A percentile compares a stretch with the other conserved stretches of the same genome.
These are phyloP conservation scores for Vanrija pseudolonga DNA, from an alignment of 1,284 basidiomycete genomes.

Conservation along the genomic window DNA sequence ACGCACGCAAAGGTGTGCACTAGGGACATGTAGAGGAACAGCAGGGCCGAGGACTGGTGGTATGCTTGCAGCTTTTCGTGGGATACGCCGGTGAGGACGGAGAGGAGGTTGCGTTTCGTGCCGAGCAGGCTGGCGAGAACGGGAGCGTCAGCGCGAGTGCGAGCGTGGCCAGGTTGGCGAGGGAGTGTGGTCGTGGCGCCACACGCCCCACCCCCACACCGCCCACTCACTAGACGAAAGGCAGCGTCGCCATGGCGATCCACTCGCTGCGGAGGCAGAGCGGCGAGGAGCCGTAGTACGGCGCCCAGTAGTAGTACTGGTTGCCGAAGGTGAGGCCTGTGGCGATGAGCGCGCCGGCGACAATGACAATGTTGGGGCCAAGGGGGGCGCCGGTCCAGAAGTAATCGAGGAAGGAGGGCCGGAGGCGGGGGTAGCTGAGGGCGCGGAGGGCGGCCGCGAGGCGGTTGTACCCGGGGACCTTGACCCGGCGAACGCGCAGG, in stretches of 20 bases:
- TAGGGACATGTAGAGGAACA: slow-evolving; percentile 41
- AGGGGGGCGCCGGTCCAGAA: slow-evolving; percentile 8
- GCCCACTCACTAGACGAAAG: slow-evolving; percentile 11
- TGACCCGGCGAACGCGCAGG: background rate
- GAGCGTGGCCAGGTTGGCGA: no score
- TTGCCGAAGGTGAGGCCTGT: slow-evolving; percentile 8
- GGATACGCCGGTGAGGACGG: slow-evolving; percentile 49
- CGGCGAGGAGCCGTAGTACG: slow-evolving; percentile 14
- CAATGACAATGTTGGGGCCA: slow-evolving; percentile 7
- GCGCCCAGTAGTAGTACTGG: slow-evolving; percentile 10
- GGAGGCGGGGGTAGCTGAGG: background rate
- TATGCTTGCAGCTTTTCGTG: slow-evolving; percentile 54
- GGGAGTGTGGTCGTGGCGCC: no score
- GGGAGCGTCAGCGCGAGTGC: no score
- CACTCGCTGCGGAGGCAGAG: slow-evolving; percentile 14
- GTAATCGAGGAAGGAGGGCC: background rate
- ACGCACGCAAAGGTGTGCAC: slow-evolving; percentile 48
- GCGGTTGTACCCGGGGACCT: background rate
- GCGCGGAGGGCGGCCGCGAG: background rate
- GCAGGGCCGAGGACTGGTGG: slow-evolving; percentile 50
- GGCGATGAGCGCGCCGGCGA: slow-evolving; percentile 1
- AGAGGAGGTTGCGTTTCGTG: slow-evolving; percentile 51
- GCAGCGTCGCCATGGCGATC: slow-evolving; percentile 14
- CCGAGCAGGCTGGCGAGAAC: slow-evolving; percentile 32
- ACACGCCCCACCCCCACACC: background rate